Percentiles rank a stretch among this genome's conserved stretches.
These are phyloP conservation scores for Scheffersomyces lignicola DNA, from an alignment of 1,139 yeast genomes.

Conservation along the genomic window DNA sequence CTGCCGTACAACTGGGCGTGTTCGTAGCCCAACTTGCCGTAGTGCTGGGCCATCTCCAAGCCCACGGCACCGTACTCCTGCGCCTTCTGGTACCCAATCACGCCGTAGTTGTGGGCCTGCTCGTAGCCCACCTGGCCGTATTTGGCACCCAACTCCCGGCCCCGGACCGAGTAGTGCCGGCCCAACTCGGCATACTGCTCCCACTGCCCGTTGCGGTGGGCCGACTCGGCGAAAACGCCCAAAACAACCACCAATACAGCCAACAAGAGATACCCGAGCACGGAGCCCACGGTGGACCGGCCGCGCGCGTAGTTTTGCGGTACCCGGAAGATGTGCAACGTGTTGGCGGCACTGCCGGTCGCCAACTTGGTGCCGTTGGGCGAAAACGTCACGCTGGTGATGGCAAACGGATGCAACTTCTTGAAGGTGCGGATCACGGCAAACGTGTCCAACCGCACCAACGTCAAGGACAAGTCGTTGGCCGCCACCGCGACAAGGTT, in stretches of 20 bases:
- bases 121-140: constrained; percentile 20
- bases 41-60: constrained; percentile 17
- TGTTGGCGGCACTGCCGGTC: constrained; percentile 78
- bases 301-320: constrained; percentile 54
- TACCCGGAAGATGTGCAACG: constrained; percentile 61
- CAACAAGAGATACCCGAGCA: constrained; percentile 40
- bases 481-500: constrained; percentile 71
- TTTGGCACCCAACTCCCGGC: constrained; percentile 19
- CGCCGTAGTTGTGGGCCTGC: constrained; percentile 18
- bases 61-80: constrained; percentile 28
- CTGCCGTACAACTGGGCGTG: constrained; percentile 13
- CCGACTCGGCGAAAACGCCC: constrained; percentile 44
- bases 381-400: constrained; percentile 71
- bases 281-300: constrained; percentile 42
- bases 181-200: constrained; percentile 20
- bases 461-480: constrained; percentile 66
- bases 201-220: constrained; percentile 39
- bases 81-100: constrained; percentile 23
- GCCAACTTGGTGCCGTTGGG: constrained; percentile 71
- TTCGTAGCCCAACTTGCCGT: constrained; percentile 19
- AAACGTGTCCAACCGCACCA: constrained; percentile 54
- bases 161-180: constrained; percentile 16
- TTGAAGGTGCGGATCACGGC: constrained; percentile 49
- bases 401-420: constrained; percentile 76
- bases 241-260: constrained; percentile 48